Base-by-base conservation (phyloP, 2,329 filamentous ascomycete species). In the Ilyonectria mors-panacis region DNA sequence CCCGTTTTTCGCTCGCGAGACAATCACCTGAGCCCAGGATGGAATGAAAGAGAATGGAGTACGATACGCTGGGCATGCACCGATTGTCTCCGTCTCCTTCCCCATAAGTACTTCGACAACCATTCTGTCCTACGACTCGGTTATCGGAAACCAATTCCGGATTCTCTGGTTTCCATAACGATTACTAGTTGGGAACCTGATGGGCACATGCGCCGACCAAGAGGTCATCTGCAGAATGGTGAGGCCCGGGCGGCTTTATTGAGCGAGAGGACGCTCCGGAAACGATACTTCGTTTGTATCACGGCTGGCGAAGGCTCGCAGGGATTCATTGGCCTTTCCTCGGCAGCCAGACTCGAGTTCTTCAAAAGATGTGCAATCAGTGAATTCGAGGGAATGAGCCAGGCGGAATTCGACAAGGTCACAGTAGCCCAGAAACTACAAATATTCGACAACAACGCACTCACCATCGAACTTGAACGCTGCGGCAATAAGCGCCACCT, bases 21-120 rank as follows among this genome's bases (percentile, higher is more conserved):
- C 9, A 28, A 51, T 17, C 3, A 6, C 1, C 9, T 66, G 8
- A 23, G 39, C 2, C 68, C 64, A 4, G 21, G 12, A 13, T 70
- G 56, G 61, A 5, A 17, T 0, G 50, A 56, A 3, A 23, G 17
- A 3, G 26, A n/a, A 13, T 69, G 70, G 64, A 39, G 42, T 1
- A 6, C 2, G 7, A 69, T 71, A 12, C 66, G 59, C 12, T 73
- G 70, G 70, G 63, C 70, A 1, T 73, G 70, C 39, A 57, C 57
- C 0, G 15, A 53, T 1, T 72, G 71, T 15, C 59, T 68, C 6
- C 66, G 65, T 15, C 70, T 73, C n/a, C 57, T 73, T 1, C 4
- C 59, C 1, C 63, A 66, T 33, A 53, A 51, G 17, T 30, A 39
- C 12, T 73, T 72, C 21, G 58, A 65, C 5, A 72, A 68, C n/a